These are phyloP conservation scores for Gymnopilus junonius DNA, from an alignment of 768 basidiomycete species.

Conservation along the genomic window DNA sequence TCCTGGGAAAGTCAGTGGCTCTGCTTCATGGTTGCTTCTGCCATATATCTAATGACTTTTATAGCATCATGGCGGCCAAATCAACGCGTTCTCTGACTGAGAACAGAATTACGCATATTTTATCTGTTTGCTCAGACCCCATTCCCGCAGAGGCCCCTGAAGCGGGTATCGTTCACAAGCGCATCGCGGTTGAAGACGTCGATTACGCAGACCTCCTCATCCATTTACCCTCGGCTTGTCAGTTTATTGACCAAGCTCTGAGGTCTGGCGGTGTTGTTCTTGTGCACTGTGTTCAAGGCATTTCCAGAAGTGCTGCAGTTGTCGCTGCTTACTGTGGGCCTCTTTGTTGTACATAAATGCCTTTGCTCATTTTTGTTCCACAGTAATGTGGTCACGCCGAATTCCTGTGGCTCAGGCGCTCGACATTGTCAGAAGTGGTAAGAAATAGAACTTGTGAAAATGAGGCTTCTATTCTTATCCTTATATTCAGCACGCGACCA, in stretches of 20 bases:
- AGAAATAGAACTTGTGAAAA: slow-evolving; percentile 15
- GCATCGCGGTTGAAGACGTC: slow-evolving; percentile 71
- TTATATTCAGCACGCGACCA: slow-evolving; percentile 64
- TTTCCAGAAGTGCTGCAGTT: slow-evolving; percentile 70
- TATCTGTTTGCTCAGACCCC: slow-evolving; percentile 76
- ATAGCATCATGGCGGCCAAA: slow-evolving; percentile 69
- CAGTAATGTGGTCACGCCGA: slow-evolving; percentile 72
- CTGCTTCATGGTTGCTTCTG: slow-evolving; percentile 19
- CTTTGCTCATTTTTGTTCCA: slow-evolving; percentile 14
- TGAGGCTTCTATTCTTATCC: slow-evolving; percentile 3
- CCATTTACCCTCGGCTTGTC: slow-evolving; percentile 65
- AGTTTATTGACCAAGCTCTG: slow-evolving; percentile 68
- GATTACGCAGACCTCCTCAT: slow-evolving; percentile 73
- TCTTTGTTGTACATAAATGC: not conserved
- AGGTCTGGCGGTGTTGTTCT: slow-evolving; percentile 61
- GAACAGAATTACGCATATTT: slow-evolving; percentile 77
- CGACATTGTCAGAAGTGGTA: slow-evolving; percentile 64
- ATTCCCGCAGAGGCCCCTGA: slow-evolving; percentile 74
- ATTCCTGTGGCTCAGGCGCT: slow-evolving; percentile 62
- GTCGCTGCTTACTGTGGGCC: slow-evolving; percentile 77
- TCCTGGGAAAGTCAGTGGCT: slow-evolving; percentile 72
- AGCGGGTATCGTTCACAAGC: slow-evolving; percentile 71
- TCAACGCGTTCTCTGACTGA: slow-evolving; percentile 75
- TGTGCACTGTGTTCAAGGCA: slow-evolving; percentile 70
- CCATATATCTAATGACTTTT: slow-evolving; percentile 18